A percentile compares a stretch with the other conserved stretches of the same genome.
phyloP scores from a whole-genome alignment of 805 yeast genomes.

The Kodamaea fukazawae region DNA sequence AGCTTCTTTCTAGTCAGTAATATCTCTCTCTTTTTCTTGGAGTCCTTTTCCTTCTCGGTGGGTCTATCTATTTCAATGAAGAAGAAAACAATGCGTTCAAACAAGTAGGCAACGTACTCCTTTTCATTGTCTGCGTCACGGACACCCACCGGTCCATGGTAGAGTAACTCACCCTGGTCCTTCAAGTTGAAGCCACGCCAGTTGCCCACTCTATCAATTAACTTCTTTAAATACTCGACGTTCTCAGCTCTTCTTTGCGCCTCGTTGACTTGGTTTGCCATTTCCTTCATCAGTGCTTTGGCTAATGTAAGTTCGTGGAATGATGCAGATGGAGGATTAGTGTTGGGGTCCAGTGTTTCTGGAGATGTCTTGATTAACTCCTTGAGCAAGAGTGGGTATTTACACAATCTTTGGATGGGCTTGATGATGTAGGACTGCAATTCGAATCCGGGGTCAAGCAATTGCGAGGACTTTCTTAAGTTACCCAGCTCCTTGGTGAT shows the following conservation, averaged over 20 bases:
- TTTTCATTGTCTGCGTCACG: slow-evolving; percentile 71
- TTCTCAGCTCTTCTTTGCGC: slow-evolving; percentile 92
- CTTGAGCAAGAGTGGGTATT: slow-evolving; percentile 80
- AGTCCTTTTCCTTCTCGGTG: slow-evolving; percentile 28
- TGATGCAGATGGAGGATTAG: slow-evolving; percentile 19
- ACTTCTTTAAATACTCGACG: slow-evolving; percentile 61
- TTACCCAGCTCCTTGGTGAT: slow-evolving; percentile 61
- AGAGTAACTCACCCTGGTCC: slow-evolving; percentile 81
- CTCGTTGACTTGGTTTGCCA: slow-evolving; percentile 87
- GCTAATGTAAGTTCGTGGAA: slow-evolving; percentile 73
- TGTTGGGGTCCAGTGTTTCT: slow-evolving; percentile 16
- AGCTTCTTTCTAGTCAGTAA: slow-evolving; percentile 52
- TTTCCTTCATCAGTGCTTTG: slow-evolving; percentile 69
- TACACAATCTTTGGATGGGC: slow-evolving; percentile 95
- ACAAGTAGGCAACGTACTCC: slow-evolving; percentile 85
- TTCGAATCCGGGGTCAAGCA: slow-evolving; percentile 84
- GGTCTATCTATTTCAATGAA: slow-evolving; percentile 29
- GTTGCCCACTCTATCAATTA: slow-evolving; percentile 73
- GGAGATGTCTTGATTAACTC: slow-evolving; percentile 71
- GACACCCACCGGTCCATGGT: slow-evolving; percentile 68
- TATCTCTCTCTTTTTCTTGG: slow-evolving; percentile 36
- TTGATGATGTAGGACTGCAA: slow-evolving; percentile 85
- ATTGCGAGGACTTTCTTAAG: slow-evolving; percentile 50
- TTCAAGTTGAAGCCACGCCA: slow-evolving; percentile 87
- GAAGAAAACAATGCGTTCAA: slow-evolving; percentile 63